Conservation (phyloP, 805 yeast species). For the Henningerozyma blattae region DNA sequence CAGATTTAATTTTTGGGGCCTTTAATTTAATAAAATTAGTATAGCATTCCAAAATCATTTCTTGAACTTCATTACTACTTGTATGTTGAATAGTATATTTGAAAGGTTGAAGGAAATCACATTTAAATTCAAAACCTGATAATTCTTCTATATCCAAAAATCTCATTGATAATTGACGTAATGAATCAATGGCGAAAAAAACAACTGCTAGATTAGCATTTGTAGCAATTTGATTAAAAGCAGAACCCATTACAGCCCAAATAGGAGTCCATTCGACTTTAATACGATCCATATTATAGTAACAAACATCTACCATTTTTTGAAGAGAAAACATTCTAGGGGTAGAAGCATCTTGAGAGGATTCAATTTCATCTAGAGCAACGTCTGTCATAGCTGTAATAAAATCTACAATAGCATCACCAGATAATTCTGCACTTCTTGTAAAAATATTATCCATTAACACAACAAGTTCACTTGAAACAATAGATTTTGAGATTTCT, state of each 20-base stretch:
- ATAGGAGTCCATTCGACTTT: conserved; percentile 93
- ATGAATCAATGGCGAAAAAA: conserved; percentile 84
- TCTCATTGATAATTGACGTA: conserved; percentile 84
- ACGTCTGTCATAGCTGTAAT: conserved; percentile 80
- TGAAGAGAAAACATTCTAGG: conserved; percentile 91
- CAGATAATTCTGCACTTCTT: conserved; percentile 65
- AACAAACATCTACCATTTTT: conserved; percentile 93
- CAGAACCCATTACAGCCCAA: conserved; percentile 89
- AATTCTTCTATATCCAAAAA: conserved; percentile 89
- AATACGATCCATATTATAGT: conserved; percentile 93
- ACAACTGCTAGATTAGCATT: conserved; percentile 66
- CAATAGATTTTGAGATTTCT: conserved; percentile 43
- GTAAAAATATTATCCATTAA: conserved; percentile 81
- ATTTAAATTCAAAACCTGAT: conserved; percentile 90
- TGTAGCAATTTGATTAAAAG: conserved; percentile 77
- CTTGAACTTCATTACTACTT: conserved; percentile 58
- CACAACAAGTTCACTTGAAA: conserved; percentile 60
- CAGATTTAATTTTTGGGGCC: conserved; percentile 67
- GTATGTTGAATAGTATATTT: conserved; percentile 65
- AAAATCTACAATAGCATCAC: conserved; percentile 77
- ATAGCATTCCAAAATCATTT: conserved; percentile 82
- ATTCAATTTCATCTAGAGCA: conserved; percentile 80
- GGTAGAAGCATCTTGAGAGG: conserved; percentile 66
- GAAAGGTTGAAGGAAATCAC: conserved; percentile 86
- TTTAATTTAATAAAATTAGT: conserved; percentile 74